Percentiles rank a stretch among this genome's conserved stretches.
Conservation (phyloP, 2,329 filamentous ascomycete species). For the Penicillium oxalicum region DNA sequence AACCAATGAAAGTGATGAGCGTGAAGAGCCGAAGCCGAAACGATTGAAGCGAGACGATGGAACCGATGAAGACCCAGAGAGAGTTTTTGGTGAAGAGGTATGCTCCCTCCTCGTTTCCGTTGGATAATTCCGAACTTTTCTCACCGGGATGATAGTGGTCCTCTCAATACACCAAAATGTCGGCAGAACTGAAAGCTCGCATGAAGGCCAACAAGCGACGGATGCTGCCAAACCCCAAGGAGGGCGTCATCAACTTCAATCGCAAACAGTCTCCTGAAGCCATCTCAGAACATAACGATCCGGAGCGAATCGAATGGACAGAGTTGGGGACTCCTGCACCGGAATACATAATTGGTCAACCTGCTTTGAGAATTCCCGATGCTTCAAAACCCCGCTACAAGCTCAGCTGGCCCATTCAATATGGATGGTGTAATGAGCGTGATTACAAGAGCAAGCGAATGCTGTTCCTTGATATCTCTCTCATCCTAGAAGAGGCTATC, state of each 20-base stretch:
- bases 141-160: conserved; percentile 43
- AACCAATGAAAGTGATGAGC: conserved; percentile 75
- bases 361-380: conserved; percentile 82
- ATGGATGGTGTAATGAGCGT: conserved; percentile 83
- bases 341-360: conserved; percentile 72
- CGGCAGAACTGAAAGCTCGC: conserved; percentile 75
- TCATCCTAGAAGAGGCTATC: conserved; percentile 79
- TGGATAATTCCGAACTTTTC: not conserved
- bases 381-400: conserved; percentile 84
- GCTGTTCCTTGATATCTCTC: conserved; percentile 79
- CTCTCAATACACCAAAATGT: conserved; percentile 70
- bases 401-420: conserved; percentile 82
- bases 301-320: conserved; percentile 91
- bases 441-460: conserved; percentile 77
- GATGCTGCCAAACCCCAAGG: conserved; percentile 94
- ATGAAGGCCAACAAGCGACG: conserved; percentile 94
- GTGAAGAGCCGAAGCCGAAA: conserved; percentile 70
- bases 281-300: conserved; percentile 92
- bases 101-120: conserved; percentile 23
- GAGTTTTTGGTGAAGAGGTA: conserved; percentile 82
- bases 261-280: conserved; percentile 73
- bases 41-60: conserved; percentile 54
- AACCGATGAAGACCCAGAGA: conserved; percentile 54
- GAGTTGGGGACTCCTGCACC: conserved; percentile 65
- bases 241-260: conserved; percentile 92